Evolutionary conservation across 1,284 basidiomycete species (phyloP), one percentile per base, ranked within the genome.

Genomic region (Melampsora americana): DNA sequence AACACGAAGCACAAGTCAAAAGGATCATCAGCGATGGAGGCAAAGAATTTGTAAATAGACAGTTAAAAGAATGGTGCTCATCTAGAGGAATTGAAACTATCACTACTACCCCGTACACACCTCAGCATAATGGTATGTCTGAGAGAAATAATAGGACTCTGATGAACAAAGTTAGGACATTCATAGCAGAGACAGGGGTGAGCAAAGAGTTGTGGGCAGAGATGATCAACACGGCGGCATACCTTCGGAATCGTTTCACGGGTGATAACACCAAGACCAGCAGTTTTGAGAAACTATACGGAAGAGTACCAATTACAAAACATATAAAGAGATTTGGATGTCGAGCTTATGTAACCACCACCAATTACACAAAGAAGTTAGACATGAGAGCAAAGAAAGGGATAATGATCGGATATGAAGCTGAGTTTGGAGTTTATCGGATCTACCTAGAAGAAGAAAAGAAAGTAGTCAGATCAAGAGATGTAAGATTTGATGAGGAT

Each of bases 131-230:
- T 53, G 70, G 70, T 11, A 72, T 44, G 1, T 28, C 61, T 16
- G 70, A 72, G 23, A 48, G 70, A 35, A 72, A 50, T 39, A 72
- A 72, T 39, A 53, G 61, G 16, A 65, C 69, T 9, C 28, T 71
- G 16, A 71, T 71, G 35, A 59, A 71, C 14, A 71, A 71, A 44
- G 39, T 42, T 1, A 26, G 69, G 6, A 64, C 60, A n/a, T 26
- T 71, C 20, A n/a, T 14, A 26, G n/a, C 64, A 1, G 69, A 71
- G 3, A 23, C 35, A 18, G 42, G 26, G 1, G 11, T 71, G 1
- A n/a, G 23, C 6, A 71, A 71, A 28, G 9, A 44, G 5, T 23
- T 71, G 20, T 71, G 69, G 69, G 69, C 69, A 1, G 69, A 71
- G 32, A 16, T 65, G 23, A 59, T 72, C 14, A 30, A 42, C 20